These are phyloP conservation scores for Mycosphaerella sp. DNA, from an alignment of 2,329 filamentous ascomycete genomes.

Conservation along the genomic window DNA sequence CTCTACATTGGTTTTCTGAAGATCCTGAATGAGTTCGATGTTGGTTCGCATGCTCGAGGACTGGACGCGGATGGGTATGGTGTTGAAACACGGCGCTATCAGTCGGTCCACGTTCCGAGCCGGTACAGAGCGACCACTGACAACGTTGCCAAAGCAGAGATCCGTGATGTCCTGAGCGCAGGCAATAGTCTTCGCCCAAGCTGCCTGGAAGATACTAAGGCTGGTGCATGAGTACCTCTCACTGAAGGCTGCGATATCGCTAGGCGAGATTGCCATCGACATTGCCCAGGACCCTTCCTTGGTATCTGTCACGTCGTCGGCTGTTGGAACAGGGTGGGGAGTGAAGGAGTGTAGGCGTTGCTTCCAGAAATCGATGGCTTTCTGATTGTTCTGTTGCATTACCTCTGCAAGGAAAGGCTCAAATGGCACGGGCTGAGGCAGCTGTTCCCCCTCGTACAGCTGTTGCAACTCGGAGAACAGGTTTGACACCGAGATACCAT, in stretches of 20 bases:
- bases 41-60: slow-evolving; percentile 47
- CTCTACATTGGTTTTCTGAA: slow-evolving; percentile 58
- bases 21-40: slow-evolving; percentile 50
- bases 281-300: slow-evolving; percentile 8
- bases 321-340: slow-evolving; percentile 38
- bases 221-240: slow-evolving; percentile 52
- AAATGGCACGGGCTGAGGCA: slow-evolving; percentile 52
- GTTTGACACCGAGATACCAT: slow-evolving; percentile 67
- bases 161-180: slow-evolving; percentile 53
- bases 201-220: slow-evolving; percentile 62
- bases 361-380: slow-evolving; percentile 61
- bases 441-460: slow-evolving; percentile 42
- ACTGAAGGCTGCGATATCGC: slow-evolving; percentile 44
- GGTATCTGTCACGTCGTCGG: background rate
- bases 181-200: slow-evolving; percentile 62
- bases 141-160: slow-evolving; percentile 80
- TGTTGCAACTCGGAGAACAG: slow-evolving; percentile 66
- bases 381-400: slow-evolving; percentile 42
- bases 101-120: slow-evolving; percentile 62
- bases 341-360: slow-evolving; percentile 49
- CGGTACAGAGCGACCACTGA: slow-evolving; percentile 66
- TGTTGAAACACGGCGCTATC: slow-evolving; percentile 91
- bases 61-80: slow-evolving; percentile 62
- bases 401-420: slow-evolving; percentile 58
- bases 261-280: slow-evolving; percentile 7